These are phyloP conservation scores for Pochonia chlamydosporia DNA, from an alignment of 2,329 filamentous ascomycete genomes.

Conservation along the genomic window DNA sequence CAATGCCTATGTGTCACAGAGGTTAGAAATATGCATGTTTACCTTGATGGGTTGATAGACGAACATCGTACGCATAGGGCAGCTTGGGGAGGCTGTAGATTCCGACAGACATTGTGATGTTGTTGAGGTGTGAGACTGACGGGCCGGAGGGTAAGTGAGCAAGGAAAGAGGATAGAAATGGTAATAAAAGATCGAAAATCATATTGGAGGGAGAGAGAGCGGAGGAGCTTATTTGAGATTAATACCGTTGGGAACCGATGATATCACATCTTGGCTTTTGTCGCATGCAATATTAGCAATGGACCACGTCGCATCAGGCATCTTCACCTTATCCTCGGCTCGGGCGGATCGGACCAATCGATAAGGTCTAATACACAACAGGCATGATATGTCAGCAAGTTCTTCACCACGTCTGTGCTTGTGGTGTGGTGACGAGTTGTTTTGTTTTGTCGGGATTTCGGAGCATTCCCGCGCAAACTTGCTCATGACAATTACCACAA, in stretches of 20 bases:
- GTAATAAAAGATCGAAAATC: neutral
- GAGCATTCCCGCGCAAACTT: constrained; percentile 30
- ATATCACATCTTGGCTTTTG: neutral
- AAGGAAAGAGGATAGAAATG: neutral
- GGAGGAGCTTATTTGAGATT: constrained; percentile 2
- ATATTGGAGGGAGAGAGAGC: neutral
- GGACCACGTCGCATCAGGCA: neutral
- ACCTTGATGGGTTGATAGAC: constrained; percentile 18
- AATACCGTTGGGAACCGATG: neutral
- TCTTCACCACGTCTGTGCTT: neutral
- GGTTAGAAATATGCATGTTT: constrained; percentile 40
- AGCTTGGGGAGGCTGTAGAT: constrained; percentile 58
- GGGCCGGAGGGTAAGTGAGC: neutral
- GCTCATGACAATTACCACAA: constrained; percentile 24
- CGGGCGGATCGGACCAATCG: too few relatives aligned
- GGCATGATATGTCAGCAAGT: neutral
- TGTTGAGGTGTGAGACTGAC: neutral
- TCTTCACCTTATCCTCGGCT: neutral
- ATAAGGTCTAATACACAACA: too few relatives aligned
- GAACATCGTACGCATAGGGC: constrained; percentile 65
- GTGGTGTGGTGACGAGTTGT: too few relatives aligned
- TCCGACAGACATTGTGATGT: constrained; percentile 26
- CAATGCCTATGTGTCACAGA: constrained; percentile 44
- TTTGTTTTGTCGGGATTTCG: constrained; percentile 9
- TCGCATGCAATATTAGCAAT: neutral